Conservation (phyloP, 371 early-diverging fungal genomes). For the Actinomortierella wolfii region DNA sequence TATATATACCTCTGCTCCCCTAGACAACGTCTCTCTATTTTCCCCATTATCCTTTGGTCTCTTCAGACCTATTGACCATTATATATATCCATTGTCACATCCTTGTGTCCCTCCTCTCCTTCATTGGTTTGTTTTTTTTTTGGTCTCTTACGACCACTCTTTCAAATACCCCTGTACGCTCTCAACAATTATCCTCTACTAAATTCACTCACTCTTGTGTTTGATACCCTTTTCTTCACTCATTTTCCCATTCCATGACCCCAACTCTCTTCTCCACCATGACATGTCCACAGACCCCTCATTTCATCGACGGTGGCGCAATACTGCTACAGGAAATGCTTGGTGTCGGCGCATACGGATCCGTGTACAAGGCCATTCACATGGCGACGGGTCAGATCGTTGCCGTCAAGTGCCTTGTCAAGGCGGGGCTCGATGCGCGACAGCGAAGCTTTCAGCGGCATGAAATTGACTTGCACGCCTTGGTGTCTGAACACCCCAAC, state of each 20-base stretch:
- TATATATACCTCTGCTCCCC: too few species aligned
- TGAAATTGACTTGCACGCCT: conserved; percentile 77
- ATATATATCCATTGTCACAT: not conserved
- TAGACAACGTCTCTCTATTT: too few species aligned
- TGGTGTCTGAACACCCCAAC: conserved; percentile 69
- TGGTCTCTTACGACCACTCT: not conserved
- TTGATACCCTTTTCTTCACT: conserved; percentile 8
- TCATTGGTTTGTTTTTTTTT: not conserved
- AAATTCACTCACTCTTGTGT: conserved; percentile 20
- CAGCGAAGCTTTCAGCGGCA: conserved; percentile 68
- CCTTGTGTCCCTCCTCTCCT: not conserved
- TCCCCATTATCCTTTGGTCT: not conserved
- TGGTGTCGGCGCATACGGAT: conserved; percentile 74
- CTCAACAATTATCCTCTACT: too few species aligned
- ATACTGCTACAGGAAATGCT: conserved; percentile 51
- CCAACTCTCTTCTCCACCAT: not conserved
- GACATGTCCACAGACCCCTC: conserved; percentile 7
- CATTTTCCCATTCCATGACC: too few species aligned
- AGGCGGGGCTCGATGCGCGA: conserved; percentile 54
- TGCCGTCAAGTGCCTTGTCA: conserved; percentile 76
- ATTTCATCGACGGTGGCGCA: conserved; percentile 14
- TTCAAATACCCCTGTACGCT: not conserved
- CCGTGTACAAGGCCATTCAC: conserved; percentile 64
- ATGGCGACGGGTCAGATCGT: conserved; percentile 43
- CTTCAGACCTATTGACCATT: not conserved